Evolutionary conservation across 352 stramenopile genomes (phyloP), one percentile per base, ranked within the genome.

Genomic region (Pythium sukuiense): DNA sequence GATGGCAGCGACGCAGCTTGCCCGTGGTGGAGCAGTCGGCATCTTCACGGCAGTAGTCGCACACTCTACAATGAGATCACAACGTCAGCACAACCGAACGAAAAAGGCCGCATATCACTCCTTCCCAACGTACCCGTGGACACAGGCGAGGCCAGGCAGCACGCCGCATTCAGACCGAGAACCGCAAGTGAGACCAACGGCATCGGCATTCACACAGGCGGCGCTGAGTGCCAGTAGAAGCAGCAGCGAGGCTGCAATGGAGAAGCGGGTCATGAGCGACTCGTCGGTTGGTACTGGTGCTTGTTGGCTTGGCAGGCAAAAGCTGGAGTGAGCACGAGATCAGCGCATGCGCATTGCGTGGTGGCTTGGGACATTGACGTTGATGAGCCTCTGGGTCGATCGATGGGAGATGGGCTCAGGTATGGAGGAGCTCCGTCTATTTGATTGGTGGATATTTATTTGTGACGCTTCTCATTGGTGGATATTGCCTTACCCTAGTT

Each of bases 81-180:
- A 49, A 30, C 35, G 12, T 35, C 39, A 58, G 33, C 6, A 49
- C 26, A 2, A 18, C 24, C 11, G 26, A 8, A 24, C 32, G 7
- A 26, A 18, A n/a, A 53, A 43, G 11, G 6, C 16, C 20, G 20
- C 20, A 24, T 24, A 24, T 24, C 8, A 16, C 14, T 35, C 11
- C 7, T 43, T 4, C 8, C 11, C 6, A 43, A 69, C 66, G 35
- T 63, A 93, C 85, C 76, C 68, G 16, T 83, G 56, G 33, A 90
- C 67, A 55, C 87, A 95, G 26, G 82, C 83, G 27, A 93, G 74
- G 2, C 82, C 81, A 7, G 85, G 87, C 16, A 95, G 60, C 53
- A 89, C 87, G 56, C 87, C 87, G 58, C 87, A 95, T 69, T 95
- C 85, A 5, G 65, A 70, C 18, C 74, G 77, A 30, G 66, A 63